Base-by-base conservation (phyloP, 495 filamentous ascomycete genomes). In the Pyronema domesticum region DNA sequence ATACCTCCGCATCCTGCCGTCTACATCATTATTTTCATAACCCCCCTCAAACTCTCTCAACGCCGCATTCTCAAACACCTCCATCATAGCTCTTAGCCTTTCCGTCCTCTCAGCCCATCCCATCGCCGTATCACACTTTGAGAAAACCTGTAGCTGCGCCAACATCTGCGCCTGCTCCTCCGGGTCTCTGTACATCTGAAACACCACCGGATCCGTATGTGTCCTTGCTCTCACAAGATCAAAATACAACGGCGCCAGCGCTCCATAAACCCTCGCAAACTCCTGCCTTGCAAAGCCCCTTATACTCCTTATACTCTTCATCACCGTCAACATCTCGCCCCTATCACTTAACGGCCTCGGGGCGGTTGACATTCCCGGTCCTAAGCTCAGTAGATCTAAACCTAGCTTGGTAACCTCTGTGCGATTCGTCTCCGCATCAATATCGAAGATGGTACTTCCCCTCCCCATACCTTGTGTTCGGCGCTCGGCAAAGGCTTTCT, bases 41-140 rank as follows among this genome's bases (percentile, higher is more conserved):
- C 85, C 93, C 58, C 83, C 83, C 65, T 94, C 85, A 62, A 96
- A 96, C 67, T 96, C 89, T 50, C 82, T 76, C 50, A 94, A 68
- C 7, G 89, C 89, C 3, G 88, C 86, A 53, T 81, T 88, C 68
- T 96, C 89, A 60, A 99, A 96, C 59, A 89, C 82, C 23, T 75
- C 75, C 43, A 82, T 74, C 72, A 91, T 85, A n/a, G 70, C 70
- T 15, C 79, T 73, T 30, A 99, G 68, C 58, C 80, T 81, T 52
- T 80, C 77, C 55, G 82, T 73, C 15, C 91, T 70, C 57, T 79
- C 71, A 53, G 70, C 65, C 76, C 82, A 91, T 6, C 84, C 89
- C 51, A 81, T 68, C 7, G 85, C 72, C 64, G 76, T 80, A 65
- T 96, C 93, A 60, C 83, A 86, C 59, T 77, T 78, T 0, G 85